These are phyloP conservation scores for Lantana camara DNA, from an alignment of 257 asterid genomes.

Conservation along the genomic window DNA sequence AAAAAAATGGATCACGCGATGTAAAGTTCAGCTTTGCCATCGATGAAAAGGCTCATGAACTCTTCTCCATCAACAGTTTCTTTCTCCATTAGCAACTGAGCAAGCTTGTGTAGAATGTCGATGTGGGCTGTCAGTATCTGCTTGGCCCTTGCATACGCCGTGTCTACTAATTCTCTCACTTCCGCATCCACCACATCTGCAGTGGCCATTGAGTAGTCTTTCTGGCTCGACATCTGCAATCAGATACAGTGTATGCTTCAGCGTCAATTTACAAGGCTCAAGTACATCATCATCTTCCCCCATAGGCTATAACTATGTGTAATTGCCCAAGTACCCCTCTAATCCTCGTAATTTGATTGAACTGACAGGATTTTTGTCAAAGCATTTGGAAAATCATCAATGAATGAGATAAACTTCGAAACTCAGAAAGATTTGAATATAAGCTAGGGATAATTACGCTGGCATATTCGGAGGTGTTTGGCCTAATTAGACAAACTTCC, in stretches of 20 bases:
- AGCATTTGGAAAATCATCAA: too few relatives aligned
- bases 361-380: too few relatives aligned
- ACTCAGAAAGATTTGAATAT: too few relatives aligned
- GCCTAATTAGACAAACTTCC: too few relatives aligned
- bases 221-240: slow-evolving; percentile 61
- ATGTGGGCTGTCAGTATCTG: slow-evolving; percentile 63
- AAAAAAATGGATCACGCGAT: slow-evolving; percentile 43
- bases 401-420: too few relatives aligned
- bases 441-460: too few relatives aligned
- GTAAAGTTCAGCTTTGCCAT: slow-evolving; percentile 81
- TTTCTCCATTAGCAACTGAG: slow-evolving; percentile 81
- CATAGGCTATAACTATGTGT: too few relatives aligned
- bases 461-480: too few relatives aligned
- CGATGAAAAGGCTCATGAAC: slow-evolving; percentile 97
- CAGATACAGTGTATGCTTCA: not conserved
- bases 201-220: slow-evolving; percentile 98
- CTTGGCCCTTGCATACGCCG: slow-evolving; percentile 73
- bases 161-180: slow-evolving; percentile 84
- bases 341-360: too few relatives aligned
- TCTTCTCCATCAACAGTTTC: slow-evolving; percentile 98
- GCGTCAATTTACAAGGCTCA: not conserved
- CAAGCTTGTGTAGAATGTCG: slow-evolving; percentile 92
- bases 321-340: too few relatives aligned
- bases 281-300: too few relatives aligned
- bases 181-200: slow-evolving; percentile 92